These are phyloP conservation scores for Yarrowia osloensis DNA, from an alignment of 805 yeast species.

Conservation along the genomic window DNA sequence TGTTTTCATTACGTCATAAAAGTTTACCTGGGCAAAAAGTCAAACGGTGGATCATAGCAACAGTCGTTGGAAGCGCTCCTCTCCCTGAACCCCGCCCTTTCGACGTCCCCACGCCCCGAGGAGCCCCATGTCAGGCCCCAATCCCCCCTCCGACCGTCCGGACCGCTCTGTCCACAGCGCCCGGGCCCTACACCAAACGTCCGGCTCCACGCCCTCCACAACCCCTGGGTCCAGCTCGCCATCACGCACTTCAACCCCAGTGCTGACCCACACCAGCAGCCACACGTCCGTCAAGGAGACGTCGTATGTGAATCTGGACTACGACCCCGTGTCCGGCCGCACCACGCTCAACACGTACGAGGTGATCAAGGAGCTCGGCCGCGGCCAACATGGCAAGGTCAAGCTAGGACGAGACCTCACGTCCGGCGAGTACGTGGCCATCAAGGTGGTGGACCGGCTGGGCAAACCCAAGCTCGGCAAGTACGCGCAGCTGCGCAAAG, in stretches of 20 bases:
- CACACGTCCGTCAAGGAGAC: constrained; percentile 73
- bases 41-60: constrained; percentile 29
- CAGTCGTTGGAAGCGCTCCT: background rate
- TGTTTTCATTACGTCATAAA: constrained; percentile 28
- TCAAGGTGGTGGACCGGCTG: constrained; percentile 84
- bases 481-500: constrained; percentile 38
- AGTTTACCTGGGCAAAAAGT: constrained; percentile 16
- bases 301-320: constrained; percentile 72
- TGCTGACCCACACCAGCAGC: background rate
- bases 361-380: constrained; percentile 80
- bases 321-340: constrained; percentile 81
- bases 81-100: too few relatives aligned
- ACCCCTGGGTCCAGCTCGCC: background rate
- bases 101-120: background rate
- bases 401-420: constrained; percentile 79
- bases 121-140: background rate
- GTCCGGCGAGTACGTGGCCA: constrained; percentile 70
- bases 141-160: background rate
- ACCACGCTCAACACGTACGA: constrained; percentile 88
- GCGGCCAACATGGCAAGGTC: constrained; percentile 99
- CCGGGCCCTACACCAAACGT: background rate
- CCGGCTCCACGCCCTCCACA: background rate
- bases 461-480: constrained; percentile 57
- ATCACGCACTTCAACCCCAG: background rate
- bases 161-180: background rate